Evolutionary conservation across 176 grass and related monocot species (phyloP), one percentile per base, ranked within the genome.

Genomic region (Tuctoria greenei): DNA sequence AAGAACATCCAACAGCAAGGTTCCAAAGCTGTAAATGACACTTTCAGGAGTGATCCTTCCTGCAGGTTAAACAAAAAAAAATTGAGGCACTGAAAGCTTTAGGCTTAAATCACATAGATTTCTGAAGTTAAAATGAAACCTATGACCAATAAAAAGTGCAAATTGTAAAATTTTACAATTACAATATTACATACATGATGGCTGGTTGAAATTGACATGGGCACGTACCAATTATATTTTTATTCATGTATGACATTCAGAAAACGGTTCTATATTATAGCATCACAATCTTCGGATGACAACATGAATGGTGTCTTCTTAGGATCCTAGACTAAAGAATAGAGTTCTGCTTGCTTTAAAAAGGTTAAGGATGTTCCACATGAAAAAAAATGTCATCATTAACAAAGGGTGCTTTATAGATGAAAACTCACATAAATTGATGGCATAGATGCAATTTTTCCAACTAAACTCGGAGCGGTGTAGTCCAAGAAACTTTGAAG

Each of bases 1-100:
- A 78, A 98, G 88, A 82, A 98, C 95, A 18, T 98, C 95, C 68
- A 98, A 78, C 38, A 98, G 86, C 77, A 98, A 82, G 62, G 95
- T 94, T 10, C 95, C 95, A 88, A 94, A 98, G 81, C 95, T 98
- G 77, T 94, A 94, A 70, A 85, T 98, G 62, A 98, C 91, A 73
- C 91, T 98, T 93, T 98, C 95, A 76, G 89, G 91, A 64, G 95
- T 98, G 69, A 98, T 92, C 69, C 95, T 90, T 70, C 95, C 95
- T 98, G 86, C 72, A 78, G 40, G 82, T 79, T 50, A 83, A 79
- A 62, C 16, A n/a, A 40, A 61, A 41, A 81, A 31, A 74, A 44
- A 66, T 58, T 77, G 17, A 21, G 16, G 76, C 16, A 41, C 39
- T 39, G 8, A 54, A 13, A 34, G 10, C 58, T 67, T 61, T 34